Percentiles rank a stretch among this genome's conserved stretches.
These are phyloP conservation scores for Calvatia gigantea DNA, from an alignment of 768 basidiomycete genomes.

Conservation along the genomic window DNA sequence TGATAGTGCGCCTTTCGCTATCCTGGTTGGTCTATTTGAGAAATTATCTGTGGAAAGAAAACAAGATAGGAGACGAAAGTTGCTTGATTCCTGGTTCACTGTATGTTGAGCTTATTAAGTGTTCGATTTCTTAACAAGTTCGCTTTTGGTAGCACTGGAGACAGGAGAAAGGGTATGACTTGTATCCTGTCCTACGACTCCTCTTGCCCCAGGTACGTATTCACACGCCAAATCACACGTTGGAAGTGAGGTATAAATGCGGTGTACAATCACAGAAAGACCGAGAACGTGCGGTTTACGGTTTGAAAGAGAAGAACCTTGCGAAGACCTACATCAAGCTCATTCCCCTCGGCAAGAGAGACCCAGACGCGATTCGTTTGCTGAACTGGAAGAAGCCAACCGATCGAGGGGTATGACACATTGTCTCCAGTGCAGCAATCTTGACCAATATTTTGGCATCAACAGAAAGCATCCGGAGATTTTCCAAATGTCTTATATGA, in stretches of 20 bases:
- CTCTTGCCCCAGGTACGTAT: slow-evolving; percentile 78
- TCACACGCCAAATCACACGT: not conserved
- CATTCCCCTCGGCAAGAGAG: slow-evolving; percentile 76
- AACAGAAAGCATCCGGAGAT: slow-evolving; percentile 74
- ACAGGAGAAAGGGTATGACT: slow-evolving; percentile 76
- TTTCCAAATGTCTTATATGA: slow-evolving; percentile 87
- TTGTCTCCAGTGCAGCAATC: not conserved
- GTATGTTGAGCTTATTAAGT: slow-evolving; percentile 40
- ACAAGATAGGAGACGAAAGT: slow-evolving; percentile 66
- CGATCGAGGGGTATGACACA: slow-evolving; percentile 53
- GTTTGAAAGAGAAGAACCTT: slow-evolving; percentile 91
- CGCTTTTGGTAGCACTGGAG: slow-evolving; percentile 69
- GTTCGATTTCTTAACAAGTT: slow-evolving; percentile 10
- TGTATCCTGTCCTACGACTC: slow-evolving; percentile 87
- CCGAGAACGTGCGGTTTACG: slow-evolving; percentile 87
- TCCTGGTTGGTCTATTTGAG: slow-evolving; percentile 70
- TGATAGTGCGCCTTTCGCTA: slow-evolving; percentile 66
- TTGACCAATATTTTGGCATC: not conserved
- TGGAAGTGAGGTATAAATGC: not conserved
- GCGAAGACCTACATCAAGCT: slow-evolving; percentile 91
- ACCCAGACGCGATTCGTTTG: slow-evolving; percentile 78
- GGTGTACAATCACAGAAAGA: slow-evolving; percentile 75
- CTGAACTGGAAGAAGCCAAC: slow-evolving; percentile 89
- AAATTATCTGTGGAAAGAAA: slow-evolving; percentile 70
- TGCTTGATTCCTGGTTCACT: slow-evolving; percentile 76